phyloP scores from a whole-genome alignment of 1,284 basidiomycete species.

The Malassezia psittaci region DNA sequence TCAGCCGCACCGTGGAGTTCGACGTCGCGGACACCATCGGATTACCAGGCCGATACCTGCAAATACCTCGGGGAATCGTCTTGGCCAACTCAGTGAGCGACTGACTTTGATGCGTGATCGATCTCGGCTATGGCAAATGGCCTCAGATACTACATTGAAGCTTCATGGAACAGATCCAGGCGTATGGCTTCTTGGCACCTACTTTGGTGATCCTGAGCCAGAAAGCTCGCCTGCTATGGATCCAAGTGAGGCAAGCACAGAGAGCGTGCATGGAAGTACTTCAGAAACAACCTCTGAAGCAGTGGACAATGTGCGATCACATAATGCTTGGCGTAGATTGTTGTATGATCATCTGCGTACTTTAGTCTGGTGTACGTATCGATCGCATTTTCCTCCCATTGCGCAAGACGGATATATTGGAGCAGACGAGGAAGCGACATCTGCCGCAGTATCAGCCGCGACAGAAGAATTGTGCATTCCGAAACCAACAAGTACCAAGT shows the following conservation, averaged over 20 bases:
- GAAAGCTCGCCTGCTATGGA: background rate
- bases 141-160: background rate
- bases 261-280: background rate
- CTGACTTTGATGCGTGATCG: background rate
- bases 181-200: constrained; percentile 6
- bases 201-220: background rate
- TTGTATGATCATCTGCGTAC: constrained; percentile 28
- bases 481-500: no score
- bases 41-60: background rate
- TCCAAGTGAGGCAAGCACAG: background rate
- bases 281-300: background rate
- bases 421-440: constrained; percentile 30
- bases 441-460: constrained; percentile 17
- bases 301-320: background rate
- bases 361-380: constrained; percentile 45
- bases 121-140: constrained; percentile 7
- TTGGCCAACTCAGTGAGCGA: background rate
- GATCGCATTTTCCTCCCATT: constrained; percentile 40
- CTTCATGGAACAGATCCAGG: background rate
- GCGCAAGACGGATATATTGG: constrained; percentile 38
- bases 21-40: background rate
- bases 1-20: background rate
- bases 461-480: constrained; percentile 7
- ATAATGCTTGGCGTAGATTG: constrained; percentile 1
- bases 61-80: background rate